phyloP scores from a whole-genome alignment of 2,329 filamentous ascomycete species.

The Chrysoporthe puriensis region DNA sequence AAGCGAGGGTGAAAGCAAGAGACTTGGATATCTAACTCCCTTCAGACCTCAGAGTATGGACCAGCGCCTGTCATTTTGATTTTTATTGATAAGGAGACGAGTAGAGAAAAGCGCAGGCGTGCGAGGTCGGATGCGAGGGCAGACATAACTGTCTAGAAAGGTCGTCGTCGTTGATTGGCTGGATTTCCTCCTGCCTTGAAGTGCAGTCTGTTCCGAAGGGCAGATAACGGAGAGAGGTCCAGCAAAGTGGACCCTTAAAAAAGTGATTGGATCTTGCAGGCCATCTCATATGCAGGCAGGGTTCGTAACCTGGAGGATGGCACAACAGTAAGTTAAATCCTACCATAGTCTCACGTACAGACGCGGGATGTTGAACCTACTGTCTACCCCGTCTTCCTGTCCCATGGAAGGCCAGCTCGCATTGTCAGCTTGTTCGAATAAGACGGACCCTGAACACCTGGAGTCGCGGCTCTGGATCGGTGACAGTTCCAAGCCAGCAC shows the following conservation, averaged over 20 bases:
- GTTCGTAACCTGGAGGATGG: neutral
- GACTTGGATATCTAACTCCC: neutral
- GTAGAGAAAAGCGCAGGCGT: neutral
- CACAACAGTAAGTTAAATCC: neutral
- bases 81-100: neutral
- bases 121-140: neutral
- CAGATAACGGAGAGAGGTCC: slow-evolving; percentile 9
- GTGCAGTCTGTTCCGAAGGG: slow-evolving; percentile 20
- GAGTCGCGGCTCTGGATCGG: too few species aligned
- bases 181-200: slow-evolving; percentile 22
- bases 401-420: neutral
- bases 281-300: slow-evolving; percentile 4
- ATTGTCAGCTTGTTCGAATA: neutral
- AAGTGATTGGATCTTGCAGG: slow-evolving; percentile 10
- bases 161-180: slow-evolving; percentile 13
- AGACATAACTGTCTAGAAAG: neutral
- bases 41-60: neutral
- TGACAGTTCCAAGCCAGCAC: neutral
- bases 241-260: slow-evolving; percentile 9
- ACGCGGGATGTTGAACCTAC: neutral
- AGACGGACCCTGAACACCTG: neutral
- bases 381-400: neutral
- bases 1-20: neutral
- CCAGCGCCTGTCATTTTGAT: neutral
- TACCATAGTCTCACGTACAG: neutral